A percentile compares a stretch with the other conserved stretches of the same genome.
Evolutionary conservation across 2,329 filamentous ascomycete species (phyloP).

Genomic region (Fulvia fulva): DNA sequence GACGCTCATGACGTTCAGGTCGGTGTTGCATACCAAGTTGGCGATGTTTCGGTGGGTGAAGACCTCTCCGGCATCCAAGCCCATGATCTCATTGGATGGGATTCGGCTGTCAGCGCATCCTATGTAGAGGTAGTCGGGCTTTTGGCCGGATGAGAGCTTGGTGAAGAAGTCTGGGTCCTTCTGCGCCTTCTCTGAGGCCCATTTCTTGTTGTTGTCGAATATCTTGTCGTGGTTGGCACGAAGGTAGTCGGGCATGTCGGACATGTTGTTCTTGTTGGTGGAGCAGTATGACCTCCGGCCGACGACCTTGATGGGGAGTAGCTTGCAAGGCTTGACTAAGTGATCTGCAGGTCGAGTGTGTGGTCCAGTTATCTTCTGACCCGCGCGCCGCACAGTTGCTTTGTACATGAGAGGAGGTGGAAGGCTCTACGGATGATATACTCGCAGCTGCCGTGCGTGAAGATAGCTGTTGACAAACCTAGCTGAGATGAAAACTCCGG

Average conservation of each 20-base stretch:
- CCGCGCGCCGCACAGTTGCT: not conserved
- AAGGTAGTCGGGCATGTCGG: constrained; percentile 11
- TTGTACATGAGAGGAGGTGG: not conserved
- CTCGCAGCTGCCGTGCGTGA: no score
- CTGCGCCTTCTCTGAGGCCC: constrained; percentile 61
- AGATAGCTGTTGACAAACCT: no score
- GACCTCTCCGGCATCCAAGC: constrained; percentile 73
- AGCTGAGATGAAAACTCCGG: no score
- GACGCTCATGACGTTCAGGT: constrained; percentile 71
- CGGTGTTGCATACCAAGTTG: constrained; percentile 69
- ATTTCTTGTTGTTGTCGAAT: constrained; percentile 64
- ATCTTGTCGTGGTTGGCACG: constrained; percentile 27
- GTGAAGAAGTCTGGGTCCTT: constrained; percentile 68
- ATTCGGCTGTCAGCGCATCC: constrained; percentile 81
- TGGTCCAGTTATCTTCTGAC: not conserved
- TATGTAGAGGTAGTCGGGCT: constrained; percentile 69
- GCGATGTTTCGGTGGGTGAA: constrained; percentile 88
- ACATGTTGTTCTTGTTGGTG: constrained; percentile 9
- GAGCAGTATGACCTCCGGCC: constrained; percentile 7
- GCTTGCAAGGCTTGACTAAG: not conserved
- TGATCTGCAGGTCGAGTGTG: not conserved
- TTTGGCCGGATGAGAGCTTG: constrained; percentile 62
- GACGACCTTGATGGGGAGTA: constrained; percentile 10
- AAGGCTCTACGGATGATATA: no score
- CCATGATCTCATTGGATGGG: constrained; percentile 74